A percentile compares a stretch with the other conserved stretches of the same genome.
phyloP scores from a whole-genome alignment of 495 filamentous ascomycete genomes.

The Neurospora sublineolata region DNA sequence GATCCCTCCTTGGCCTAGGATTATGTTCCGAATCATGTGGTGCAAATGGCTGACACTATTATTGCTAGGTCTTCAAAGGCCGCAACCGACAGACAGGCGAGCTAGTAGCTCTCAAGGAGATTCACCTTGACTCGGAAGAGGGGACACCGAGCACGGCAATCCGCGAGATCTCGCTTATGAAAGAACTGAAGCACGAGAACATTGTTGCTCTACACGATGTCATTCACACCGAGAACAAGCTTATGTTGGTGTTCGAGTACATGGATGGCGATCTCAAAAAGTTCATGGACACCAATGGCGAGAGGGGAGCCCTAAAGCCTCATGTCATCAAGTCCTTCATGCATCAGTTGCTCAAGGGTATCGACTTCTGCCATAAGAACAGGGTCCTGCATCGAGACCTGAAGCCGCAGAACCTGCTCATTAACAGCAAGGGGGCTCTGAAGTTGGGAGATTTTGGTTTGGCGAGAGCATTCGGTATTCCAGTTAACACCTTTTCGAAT shows the following conservation, averaged over 20 bases:
- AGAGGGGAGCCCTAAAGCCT: constrained; percentile 72
- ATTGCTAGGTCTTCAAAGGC: constrained; percentile 83
- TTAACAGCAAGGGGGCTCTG: constrained; percentile 80
- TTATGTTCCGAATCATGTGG: neutral
- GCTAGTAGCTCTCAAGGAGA: constrained; percentile 95
- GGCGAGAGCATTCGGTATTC: constrained; percentile 88
- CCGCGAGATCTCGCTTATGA: constrained; percentile 97
- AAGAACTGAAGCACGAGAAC: constrained; percentile 96
- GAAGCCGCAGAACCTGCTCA: constrained; percentile 90
- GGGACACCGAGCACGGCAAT: constrained; percentile 97
- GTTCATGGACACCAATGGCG: constrained; percentile 89
- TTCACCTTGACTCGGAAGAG: constrained; percentile 97
- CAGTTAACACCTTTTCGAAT: constrained; percentile 96
- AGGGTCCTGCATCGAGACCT: constrained; percentile 90
- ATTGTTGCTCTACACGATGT: constrained; percentile 97
- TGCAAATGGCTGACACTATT: neutral
- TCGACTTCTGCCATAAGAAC: constrained; percentile 95
- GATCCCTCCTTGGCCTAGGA: neutral
- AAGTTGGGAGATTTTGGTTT: constrained; percentile 95
- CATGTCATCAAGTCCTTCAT: constrained; percentile 93
- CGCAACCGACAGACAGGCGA: constrained; percentile 93
- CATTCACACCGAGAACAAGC: constrained; percentile 98
- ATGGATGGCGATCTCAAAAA: constrained; percentile 99
- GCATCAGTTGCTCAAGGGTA: constrained; percentile 86
- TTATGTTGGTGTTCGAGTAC: constrained; percentile 98